phyloP scores from a whole-genome alignment of 129 eudicot genomes.

The Pulicaria dysenterica region DNA sequence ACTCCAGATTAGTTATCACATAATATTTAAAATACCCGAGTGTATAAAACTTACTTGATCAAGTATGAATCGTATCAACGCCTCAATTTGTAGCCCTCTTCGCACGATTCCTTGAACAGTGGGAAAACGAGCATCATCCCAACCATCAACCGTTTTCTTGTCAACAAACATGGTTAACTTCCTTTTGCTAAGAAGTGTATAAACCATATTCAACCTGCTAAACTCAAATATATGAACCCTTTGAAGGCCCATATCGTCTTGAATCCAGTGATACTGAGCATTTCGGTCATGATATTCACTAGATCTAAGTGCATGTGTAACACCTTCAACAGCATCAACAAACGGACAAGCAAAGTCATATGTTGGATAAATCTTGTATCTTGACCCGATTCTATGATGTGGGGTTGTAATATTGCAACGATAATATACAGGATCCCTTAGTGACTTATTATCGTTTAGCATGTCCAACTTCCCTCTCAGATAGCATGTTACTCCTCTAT shows the following conservation, averaged over 20 bases:
- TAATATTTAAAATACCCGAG: background rate
- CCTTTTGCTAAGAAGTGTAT: constrained; percentile 91
- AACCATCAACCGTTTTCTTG: constrained; percentile 84
- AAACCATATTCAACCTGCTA: constrained; percentile 82
- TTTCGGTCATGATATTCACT: constrained; percentile 95
- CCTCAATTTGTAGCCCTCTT: constrained; percentile 79
- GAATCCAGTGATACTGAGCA: constrained; percentile 81
- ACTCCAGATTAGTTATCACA: too few relatives aligned
- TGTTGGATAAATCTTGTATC: constrained; percentile 82
- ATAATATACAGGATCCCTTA: constrained; percentile 90
- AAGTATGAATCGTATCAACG: constrained; percentile 77
- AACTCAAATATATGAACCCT: constrained; percentile 83
- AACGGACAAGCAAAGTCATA: constrained; percentile 92
- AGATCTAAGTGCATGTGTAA: constrained; percentile 91
- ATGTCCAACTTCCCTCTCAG: constrained; percentile 79
- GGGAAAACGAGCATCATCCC: constrained; percentile 97
- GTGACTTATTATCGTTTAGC: constrained; percentile 85
- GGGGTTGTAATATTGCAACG: constrained; percentile 72
- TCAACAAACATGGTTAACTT: constrained; percentile 91
- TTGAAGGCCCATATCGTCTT: constrained; percentile 76
- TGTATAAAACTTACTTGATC: constrained; percentile 61
- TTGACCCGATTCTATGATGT: constrained; percentile 81
- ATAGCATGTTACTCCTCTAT: constrained; percentile 76
- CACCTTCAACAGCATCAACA: constrained; percentile 85
- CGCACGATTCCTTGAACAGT: constrained; percentile 97